Evolutionary conservation across 345 rosid genomes (phyloP), one percentile per base, ranked within the genome.

Genomic region (Euclidium syriacum): DNA sequence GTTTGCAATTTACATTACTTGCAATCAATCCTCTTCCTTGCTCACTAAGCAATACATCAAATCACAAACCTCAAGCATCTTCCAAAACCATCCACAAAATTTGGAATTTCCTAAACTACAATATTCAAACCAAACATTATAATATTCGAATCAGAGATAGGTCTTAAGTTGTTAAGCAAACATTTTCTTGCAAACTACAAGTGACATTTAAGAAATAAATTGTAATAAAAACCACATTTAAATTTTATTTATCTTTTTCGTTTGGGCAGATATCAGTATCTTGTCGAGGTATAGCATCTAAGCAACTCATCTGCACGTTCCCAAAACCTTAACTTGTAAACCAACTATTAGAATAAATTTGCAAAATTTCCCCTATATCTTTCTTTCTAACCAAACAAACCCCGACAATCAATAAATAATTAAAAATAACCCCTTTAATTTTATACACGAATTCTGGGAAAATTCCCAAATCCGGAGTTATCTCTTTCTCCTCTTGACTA

Each of bases 401-500:
- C 33, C 17, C 7, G 27, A n/a, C 22, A 1, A 10, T 36, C 8
- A 5, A 43, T 23, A 16, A n/a, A 18, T 15, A 36, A 19, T 67
- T 41, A 3, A 68, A 34, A 46, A 10, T 0, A 0, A 25, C 30
- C 65, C 62, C 15, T 61, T 24, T n/a, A 6, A 4, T 54, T 44
- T 34, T 52, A n/a, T 16, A 8, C 4, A 22, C 15, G n/a, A 10
- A 9, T 10, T 26, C 15, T n/a, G 12, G 3, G 5, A 46, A 29
- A 42, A 51, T 19, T 49, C 30, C 26, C 32, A 62, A 62, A 49
- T 42, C 40, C 47, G 38, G 25, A 15, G 9, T 27, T 54, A 51
- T 33, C 57, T 50, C 67, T 51, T 51, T 33, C 47, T 51, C 54
- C 53, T 30, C 55, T 61, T 61, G 73, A 69, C 73, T 34, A 56